These are phyloP conservation scores for Kwoniella bestiolae DNA, from an alignment of 768 basidiomycete genomes.

Conservation along the genomic window DNA sequence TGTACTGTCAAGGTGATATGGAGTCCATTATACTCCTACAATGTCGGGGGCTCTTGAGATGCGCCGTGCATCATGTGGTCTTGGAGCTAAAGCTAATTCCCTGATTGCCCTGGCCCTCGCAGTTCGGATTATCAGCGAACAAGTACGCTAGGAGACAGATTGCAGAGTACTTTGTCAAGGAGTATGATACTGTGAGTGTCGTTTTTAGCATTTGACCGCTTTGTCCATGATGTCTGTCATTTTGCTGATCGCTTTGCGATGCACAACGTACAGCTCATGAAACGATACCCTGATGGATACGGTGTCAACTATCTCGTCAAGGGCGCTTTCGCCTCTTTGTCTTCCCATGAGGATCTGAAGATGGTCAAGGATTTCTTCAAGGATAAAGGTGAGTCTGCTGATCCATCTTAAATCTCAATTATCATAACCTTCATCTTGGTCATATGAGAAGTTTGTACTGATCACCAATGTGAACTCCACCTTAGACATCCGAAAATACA, in stretches of 20 bases:
- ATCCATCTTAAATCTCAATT: background rate
- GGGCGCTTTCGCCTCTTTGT: constrained; percentile 62
- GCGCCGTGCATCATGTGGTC: no score
- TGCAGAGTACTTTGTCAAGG: constrained; percentile 69
- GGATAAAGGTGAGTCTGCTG: constrained; percentile 59
- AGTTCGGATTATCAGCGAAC: constrained; percentile 65
- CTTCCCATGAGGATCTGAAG: constrained; percentile 70
- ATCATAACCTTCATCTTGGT: no score
- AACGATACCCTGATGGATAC: constrained; percentile 71
- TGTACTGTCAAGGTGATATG: background rate
- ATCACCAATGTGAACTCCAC: no score
- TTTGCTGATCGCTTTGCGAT: background rate
- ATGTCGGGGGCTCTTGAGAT: no score
- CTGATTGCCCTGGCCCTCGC: no score
- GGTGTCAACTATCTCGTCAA: constrained; percentile 56
- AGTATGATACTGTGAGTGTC: constrained; percentile 67
- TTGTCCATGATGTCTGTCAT: no score
- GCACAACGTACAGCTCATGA: constrained; percentile 57
- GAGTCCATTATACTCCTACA: no score
- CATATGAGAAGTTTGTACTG: no score
- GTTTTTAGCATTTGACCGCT: background rate
- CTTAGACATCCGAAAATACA: constrained; percentile 49
- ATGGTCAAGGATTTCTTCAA: constrained; percentile 70
- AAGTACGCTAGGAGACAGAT: constrained; percentile 63
- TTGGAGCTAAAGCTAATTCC: no score